Conservation (phyloP, 768 basidiomycete genomes). For the Boletales sp. region DNA sequence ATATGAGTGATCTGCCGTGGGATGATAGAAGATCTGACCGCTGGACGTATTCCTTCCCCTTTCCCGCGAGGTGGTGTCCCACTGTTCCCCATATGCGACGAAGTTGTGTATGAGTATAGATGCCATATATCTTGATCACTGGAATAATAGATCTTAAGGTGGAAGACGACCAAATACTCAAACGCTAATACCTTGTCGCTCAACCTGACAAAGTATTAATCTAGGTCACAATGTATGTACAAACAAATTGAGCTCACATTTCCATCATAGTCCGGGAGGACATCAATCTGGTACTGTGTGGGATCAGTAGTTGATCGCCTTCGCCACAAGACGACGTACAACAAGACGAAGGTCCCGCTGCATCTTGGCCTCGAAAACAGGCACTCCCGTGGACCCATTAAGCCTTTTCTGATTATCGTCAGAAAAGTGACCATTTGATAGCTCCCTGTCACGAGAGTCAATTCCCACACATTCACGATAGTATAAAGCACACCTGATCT, state of each 20-base stretch:
- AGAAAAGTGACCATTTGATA: slow-evolving; percentile 69
- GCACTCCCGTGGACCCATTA: slow-evolving; percentile 44
- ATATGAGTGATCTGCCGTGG: not conserved
- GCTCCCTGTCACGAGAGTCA: slow-evolving; percentile 41
- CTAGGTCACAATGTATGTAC: not conserved
- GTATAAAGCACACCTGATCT: slow-evolving; percentile 49
- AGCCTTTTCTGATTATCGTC: slow-evolving; percentile 64
- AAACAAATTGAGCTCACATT: slow-evolving; percentile 17
- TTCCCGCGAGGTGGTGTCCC: slow-evolving; percentile 38
- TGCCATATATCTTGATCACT: slow-evolving; percentile 50
- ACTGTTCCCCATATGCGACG: slow-evolving; percentile 47
- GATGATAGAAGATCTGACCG: slow-evolving; percentile 33
- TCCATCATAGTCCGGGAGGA: slow-evolving; percentile 36
- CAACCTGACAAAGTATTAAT: slow-evolving; percentile 25
- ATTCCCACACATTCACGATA: not conserved
- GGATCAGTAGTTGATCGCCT: not conserved
- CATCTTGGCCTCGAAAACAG: slow-evolving; percentile 70
- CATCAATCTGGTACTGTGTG: slow-evolving; percentile 47
- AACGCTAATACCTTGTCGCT: slow-evolving; percentile 34
- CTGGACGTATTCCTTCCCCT: slow-evolving; percentile 51
- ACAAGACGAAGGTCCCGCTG: slow-evolving; percentile 48
- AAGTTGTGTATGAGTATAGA: slow-evolving; percentile 48
- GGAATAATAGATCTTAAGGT: not conserved
- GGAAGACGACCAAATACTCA: not conserved
- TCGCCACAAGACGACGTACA: slow-evolving; percentile 28